Percentiles rank a stretch among this genome's conserved stretches.
Conservation (phyloP, 2,329 filamentous ascomycete species). For the Aspergillus floridensis region DNA sequence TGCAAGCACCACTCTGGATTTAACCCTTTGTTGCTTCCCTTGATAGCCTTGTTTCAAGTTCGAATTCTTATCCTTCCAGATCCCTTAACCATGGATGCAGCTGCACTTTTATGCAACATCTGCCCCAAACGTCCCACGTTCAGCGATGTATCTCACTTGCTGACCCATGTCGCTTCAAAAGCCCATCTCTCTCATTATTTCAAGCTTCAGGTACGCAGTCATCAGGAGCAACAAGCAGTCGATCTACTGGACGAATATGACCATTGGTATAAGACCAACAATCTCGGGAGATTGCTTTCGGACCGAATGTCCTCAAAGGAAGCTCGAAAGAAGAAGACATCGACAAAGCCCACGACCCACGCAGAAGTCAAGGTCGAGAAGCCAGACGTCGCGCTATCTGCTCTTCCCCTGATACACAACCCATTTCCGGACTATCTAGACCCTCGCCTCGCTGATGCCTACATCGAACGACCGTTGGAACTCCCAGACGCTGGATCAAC, state of each 20-base stretch:
- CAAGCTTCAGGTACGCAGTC: slow-evolving; percentile 71
- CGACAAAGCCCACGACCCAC: slow-evolving; percentile 12
- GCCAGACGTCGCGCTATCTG: neutral
- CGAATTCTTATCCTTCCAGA: neutral
- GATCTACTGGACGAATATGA: slow-evolving; percentile 67
- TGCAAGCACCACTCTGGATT: slow-evolving; percentile 21
- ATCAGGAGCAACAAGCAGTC: slow-evolving; percentile 64
- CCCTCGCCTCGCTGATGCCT: slow-evolving; percentile 26
- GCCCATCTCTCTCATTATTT: slow-evolving; percentile 84
- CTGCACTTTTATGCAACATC: slow-evolving; percentile 76
- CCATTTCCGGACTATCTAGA: slow-evolving; percentile 26
- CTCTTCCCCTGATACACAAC: neutral
- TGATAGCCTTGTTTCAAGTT: slow-evolving; percentile 11
- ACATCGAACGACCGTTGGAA: slow-evolving; percentile 5
- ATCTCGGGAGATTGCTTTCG: slow-evolving; percentile 70
- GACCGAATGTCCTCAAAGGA: slow-evolving; percentile 77
- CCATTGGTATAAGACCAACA: slow-evolving; percentile 71
- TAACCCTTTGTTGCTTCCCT: slow-evolving; percentile 27
- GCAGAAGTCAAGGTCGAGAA: slow-evolving; percentile 6
- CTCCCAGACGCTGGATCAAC: neutral
- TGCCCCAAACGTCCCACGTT: slow-evolving; percentile 78
- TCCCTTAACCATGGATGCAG: slow-evolving; percentile 40
- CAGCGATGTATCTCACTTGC: slow-evolving; percentile 84
- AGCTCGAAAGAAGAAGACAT: slow-evolving; percentile 54
- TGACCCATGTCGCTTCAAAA: slow-evolving; percentile 91